A percentile compares a stretch with the other conserved stretches of the same genome.
These are phyloP conservation scores for Pseudozyma sp. DNA, from an alignment of 1,284 basidiomycete genomes.

Conservation along the genomic window DNA sequence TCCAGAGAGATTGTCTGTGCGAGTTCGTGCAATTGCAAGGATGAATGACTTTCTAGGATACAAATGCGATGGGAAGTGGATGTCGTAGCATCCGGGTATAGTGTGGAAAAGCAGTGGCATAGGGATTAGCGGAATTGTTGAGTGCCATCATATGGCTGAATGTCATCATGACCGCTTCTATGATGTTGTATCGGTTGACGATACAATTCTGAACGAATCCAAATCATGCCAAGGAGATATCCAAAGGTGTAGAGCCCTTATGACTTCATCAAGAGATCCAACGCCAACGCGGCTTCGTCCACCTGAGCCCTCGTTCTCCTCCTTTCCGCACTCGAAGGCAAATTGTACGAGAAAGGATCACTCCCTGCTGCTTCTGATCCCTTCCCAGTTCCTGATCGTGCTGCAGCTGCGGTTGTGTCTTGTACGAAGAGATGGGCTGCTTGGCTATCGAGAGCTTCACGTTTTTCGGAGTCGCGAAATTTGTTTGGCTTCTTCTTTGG, in stretches of 20 bases:
- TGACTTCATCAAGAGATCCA: conserved; percentile 37
- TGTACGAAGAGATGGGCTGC: conserved; percentile 11
- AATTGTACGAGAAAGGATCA: conserved; percentile 31
- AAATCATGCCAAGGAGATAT: not conserved
- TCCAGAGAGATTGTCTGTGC: too few relatives aligned
- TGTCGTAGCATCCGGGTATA: too few relatives aligned
- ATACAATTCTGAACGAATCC: too few relatives aligned
- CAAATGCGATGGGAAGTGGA: too few relatives aligned
- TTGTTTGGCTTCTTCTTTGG: conserved; percentile 19
- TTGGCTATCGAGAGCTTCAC: conserved; percentile 26
- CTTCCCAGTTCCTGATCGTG: not conserved
- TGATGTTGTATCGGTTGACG: not conserved
- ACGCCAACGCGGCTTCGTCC: conserved; percentile 25
- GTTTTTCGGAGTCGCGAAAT: conserved; percentile 26
- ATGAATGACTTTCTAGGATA: too few relatives aligned
- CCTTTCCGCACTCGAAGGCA: conserved; percentile 10
- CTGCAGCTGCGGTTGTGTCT: too few relatives aligned
- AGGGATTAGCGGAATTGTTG: too few relatives aligned
- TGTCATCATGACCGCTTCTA: too few relatives aligned
- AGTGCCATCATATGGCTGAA: too few relatives aligned
- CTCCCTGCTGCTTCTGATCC: not conserved
- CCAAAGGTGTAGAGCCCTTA: not conserved
- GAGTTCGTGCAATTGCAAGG: too few relatives aligned
- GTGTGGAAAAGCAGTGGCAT: too few relatives aligned
- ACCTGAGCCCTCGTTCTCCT: conserved; percentile 27